Percentiles rank a stretch among this genome's conserved stretches.
These are phyloP conservation scores for Metarhizium guizhouense DNA, from an alignment of 2,329 filamentous ascomycete genomes.

Conservation along the genomic window DNA sequence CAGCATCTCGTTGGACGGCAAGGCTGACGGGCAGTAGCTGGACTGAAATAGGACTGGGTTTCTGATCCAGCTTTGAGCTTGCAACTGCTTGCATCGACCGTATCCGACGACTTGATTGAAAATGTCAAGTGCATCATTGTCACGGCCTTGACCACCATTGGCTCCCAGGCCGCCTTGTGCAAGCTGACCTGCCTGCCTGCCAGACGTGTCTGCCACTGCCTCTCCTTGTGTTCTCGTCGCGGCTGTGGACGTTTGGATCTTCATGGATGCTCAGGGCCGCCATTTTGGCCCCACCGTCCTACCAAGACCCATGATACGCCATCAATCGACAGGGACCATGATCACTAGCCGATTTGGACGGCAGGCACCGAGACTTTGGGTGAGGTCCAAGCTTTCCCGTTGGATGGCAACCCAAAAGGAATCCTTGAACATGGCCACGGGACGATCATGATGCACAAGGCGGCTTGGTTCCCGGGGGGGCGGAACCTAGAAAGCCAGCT, in stretches of 20 bases:
- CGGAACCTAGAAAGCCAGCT: background rate
- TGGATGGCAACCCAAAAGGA: background rate
- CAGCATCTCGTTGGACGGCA: constrained; percentile 6
- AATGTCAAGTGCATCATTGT: background rate
- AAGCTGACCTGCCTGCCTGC: constrained; percentile 13
- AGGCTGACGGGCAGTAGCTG: constrained; percentile 7
- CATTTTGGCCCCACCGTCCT: constrained; percentile 4
- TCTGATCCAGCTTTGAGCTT: constrained; percentile 14
- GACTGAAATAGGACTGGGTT: constrained; percentile 3
- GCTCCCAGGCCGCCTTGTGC: constrained; percentile 7
- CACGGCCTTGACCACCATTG: background rate
- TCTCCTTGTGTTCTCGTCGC: constrained; percentile 7
- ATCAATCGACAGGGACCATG: background rate
- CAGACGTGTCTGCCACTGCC: constrained; percentile 1
- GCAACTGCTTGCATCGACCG: constrained; percentile 9
- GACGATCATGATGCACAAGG: constrained; percentile 8
- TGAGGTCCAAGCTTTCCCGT: background rate
- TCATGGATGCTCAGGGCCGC: constrained; percentile 7
- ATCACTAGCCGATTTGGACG: background rate
- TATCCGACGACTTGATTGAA: constrained; percentile 8
- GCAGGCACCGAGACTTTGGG: constrained; percentile 2
- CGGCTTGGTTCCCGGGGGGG: constrained; percentile 5
- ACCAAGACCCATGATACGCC: background rate
- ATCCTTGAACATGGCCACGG: background rate
- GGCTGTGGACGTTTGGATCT: constrained; percentile 1